These are phyloP conservation scores for Flagelloscypha sp. DNA, from an alignment of 768 basidiomycete species.

Conservation along the genomic window DNA sequence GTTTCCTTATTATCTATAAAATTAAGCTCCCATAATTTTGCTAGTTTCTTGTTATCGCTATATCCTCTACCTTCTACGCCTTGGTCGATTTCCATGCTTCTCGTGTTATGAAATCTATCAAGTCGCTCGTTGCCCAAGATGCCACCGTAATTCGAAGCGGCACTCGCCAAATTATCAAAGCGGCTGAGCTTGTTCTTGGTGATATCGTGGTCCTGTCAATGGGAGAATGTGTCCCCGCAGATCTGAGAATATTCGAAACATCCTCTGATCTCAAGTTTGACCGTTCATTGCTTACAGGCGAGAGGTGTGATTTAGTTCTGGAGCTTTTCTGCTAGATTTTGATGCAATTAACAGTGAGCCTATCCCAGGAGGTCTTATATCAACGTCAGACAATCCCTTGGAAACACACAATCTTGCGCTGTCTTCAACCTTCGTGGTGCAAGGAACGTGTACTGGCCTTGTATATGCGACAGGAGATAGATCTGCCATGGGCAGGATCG, in stretches of 20 bases:
- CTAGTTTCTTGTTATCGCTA: constrained; percentile 32
- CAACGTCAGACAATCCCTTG: constrained; percentile 41
- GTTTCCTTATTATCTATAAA: constrained; percentile 18
- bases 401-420: constrained; percentile 42
- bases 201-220: constrained; percentile 45
- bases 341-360: constrained; percentile 24
- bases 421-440: constrained; percentile 33
- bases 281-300: constrained; percentile 45
- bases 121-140: constrained; percentile 50
- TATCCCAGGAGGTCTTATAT: constrained; percentile 36
- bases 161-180: constrained; percentile 35
- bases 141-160: constrained; percentile 48
- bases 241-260: constrained; percentile 45
- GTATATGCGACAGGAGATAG: constrained; percentile 37
- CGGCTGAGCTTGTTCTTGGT: constrained; percentile 50
- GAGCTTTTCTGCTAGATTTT: background rate
- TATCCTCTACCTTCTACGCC: constrained; percentile 40
- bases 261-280: constrained; percentile 47
- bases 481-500: constrained; percentile 45
- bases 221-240: constrained; percentile 53
- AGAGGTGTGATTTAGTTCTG: constrained; percentile 27
- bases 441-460: constrained; percentile 32
- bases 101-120: constrained; percentile 47
- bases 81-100: constrained; percentile 42
- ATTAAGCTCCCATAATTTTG: constrained; percentile 9